phyloP scores from a whole-genome alignment of 75 land plant species.

The Pinus tabuliformis region DNA sequence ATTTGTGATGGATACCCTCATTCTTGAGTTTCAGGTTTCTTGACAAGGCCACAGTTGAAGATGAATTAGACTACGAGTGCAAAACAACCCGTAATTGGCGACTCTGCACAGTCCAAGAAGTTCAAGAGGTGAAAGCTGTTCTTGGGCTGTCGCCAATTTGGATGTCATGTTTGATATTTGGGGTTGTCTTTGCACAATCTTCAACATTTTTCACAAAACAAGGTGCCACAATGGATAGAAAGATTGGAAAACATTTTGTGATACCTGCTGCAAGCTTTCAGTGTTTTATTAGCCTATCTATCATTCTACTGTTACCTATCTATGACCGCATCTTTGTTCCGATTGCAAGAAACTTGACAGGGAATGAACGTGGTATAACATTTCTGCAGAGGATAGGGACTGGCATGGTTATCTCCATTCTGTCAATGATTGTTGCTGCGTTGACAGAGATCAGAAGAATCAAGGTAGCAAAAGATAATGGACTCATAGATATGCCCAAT shows the following conservation, averaged over 20 bases:
- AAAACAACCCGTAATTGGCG: constrained; percentile 10
- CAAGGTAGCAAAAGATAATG: constrained; percentile 13
- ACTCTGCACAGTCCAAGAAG: constrained; percentile 19
- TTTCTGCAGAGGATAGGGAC: constrained; percentile 84
- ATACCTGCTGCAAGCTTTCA: constrained; percentile 91
- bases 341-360: constrained; percentile 25
- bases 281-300: constrained; percentile 56
- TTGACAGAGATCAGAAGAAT: constrained; percentile 50
- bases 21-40: constrained; percentile 22
- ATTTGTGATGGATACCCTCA: neutral
- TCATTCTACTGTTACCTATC: constrained; percentile 70
- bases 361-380: constrained; percentile 56
- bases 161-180: constrained; percentile 68
- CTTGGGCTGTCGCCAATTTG: constrained; percentile 71
- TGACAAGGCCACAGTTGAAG: constrained; percentile 38
- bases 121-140: constrained; percentile 43
- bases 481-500: constrained; percentile 7
- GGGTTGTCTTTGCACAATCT: constrained; percentile 77
- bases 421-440: constrained; percentile 82
- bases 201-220: constrained; percentile 85
- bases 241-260: constrained; percentile 45
- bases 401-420: constrained; percentile 68
- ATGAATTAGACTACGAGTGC: neutral
- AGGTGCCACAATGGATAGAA: constrained; percentile 72
- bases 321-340: constrained; percentile 79